These are phyloP conservation scores for Saccharomycopsis fibuligera DNA, from an alignment of 805 yeast genomes.

Conservation along the genomic window DNA sequence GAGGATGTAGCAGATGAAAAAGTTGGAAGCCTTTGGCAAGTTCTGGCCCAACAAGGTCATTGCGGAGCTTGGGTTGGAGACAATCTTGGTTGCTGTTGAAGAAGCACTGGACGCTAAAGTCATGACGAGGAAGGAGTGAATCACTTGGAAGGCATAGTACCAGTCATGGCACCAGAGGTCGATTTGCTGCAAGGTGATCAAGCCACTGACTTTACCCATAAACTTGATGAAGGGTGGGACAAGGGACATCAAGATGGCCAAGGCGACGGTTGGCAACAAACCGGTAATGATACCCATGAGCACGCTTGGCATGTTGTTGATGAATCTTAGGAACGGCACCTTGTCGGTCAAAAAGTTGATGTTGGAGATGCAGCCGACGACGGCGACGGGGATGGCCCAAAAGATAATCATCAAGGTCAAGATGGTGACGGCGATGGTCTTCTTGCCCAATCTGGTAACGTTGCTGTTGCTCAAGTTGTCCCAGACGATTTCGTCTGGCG, in stretches of 20 bases:
- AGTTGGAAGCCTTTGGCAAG: constrained; percentile 86
- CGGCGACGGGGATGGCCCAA: constrained; percentile 98
- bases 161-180: constrained; percentile 83
- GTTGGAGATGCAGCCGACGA: constrained; percentile 90
- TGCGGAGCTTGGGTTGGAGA: constrained; percentile 61
- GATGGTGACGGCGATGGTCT: constrained; percentile 52
- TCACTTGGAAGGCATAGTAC: constrained; percentile 85
- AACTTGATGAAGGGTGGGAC: constrained; percentile 79
- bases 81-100: constrained; percentile 65
- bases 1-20: constrained; percentile 76
- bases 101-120: constrained; percentile 80
- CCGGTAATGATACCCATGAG: constrained; percentile 84
- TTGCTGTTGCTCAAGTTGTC: constrained; percentile 56
- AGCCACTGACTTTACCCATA: constrained; percentile 71
- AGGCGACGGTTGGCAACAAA: constrained; percentile 73
- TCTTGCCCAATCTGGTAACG: constrained; percentile 51
- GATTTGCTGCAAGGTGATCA: constrained; percentile 60
- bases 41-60: constrained; percentile 67
- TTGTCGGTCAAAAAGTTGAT: constrained; percentile 64
- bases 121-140: constrained; percentile 80
- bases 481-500: constrained; percentile 87
- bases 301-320: constrained; percentile 62
- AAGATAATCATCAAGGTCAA: constrained; percentile 67
- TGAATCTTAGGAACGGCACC: constrained; percentile 69
- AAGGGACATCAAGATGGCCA: constrained; percentile 77